These are phyloP conservation scores for Tulasnella calospora DNA, from an alignment of 768 basidiomycete genomes.

Conservation along the genomic window DNA sequence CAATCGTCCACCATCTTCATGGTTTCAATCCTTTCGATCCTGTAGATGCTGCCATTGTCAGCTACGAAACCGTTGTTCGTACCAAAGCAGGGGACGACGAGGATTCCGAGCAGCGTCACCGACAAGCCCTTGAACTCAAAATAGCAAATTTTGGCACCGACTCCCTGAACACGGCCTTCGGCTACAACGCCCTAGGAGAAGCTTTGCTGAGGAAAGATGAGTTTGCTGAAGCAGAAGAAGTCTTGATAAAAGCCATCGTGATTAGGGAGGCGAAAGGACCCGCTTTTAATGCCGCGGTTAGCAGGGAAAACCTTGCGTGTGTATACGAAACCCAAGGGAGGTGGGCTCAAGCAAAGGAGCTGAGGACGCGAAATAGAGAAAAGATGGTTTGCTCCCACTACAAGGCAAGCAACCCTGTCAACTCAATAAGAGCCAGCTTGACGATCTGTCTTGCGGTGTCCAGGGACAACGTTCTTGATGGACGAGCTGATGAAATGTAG, in stretches of 20 bases:
- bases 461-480: background rate
- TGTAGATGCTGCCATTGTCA: constrained; percentile 29
- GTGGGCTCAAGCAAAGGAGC: constrained; percentile 35
- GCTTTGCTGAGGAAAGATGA: constrained; percentile 38
- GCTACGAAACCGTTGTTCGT: constrained; percentile 32
- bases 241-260: constrained; percentile 36
- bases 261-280: constrained; percentile 33
- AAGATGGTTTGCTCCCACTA: constrained; percentile 36
- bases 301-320: constrained; percentile 40
- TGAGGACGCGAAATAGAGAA: constrained; percentile 34
- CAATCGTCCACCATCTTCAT: background rate
- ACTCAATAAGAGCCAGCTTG: background rate
- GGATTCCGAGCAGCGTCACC: constrained; percentile 36
- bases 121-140: constrained; percentile 37
- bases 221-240: constrained; percentile 40
- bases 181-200: constrained; percentile 40
- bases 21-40: background rate
- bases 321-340: constrained; percentile 39
- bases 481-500: background rate
- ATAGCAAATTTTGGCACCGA: constrained; percentile 32
- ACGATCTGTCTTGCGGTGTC: background rate
- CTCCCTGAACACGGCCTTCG: constrained; percentile 34
- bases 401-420: constrained; percentile 28
- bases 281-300: constrained; percentile 38
- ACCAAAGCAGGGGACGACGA: constrained; percentile 32